Evolutionary conservation across 306 rosid species (phyloP).

Genomic region (Quercus agrifolia): DNA sequence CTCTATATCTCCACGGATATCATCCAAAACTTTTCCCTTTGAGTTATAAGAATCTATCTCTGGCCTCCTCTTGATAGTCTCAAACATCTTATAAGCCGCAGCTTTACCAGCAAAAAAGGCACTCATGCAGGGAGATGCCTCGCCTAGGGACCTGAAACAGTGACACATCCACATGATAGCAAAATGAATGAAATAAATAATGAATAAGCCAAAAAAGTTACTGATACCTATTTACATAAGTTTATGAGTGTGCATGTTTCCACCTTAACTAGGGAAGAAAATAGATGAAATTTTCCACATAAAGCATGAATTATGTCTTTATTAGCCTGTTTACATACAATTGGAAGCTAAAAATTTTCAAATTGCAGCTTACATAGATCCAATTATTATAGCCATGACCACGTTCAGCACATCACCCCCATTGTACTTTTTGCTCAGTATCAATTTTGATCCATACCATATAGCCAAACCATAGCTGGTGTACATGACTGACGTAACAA

Average conservation of each 20-base stretch:
- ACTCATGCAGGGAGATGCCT: constrained; percentile 47
- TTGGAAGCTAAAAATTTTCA: background rate
- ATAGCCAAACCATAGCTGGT: constrained; percentile 47
- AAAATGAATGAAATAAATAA: background rate
- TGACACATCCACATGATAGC: background rate
- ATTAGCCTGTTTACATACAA: no score
- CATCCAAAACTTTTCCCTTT: constrained; percentile 24
- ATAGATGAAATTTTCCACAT: no score
- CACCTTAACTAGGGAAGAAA: no score
- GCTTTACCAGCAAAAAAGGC: constrained; percentile 60
- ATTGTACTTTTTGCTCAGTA: constrained; percentile 52
- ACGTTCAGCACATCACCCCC: constrained; percentile 60
- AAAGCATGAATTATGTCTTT: no score
- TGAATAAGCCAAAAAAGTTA: background rate
- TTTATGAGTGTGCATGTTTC: no score
- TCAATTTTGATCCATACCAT: constrained; percentile 75
- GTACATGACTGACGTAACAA: constrained; percentile 39
- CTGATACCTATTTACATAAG: no score
- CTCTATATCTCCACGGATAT: constrained; percentile 23
- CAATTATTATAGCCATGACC: constrained; percentile 51
- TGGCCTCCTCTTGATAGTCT: constrained; percentile 45
- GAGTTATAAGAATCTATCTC: constrained; percentile 42
- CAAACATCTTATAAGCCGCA: constrained; percentile 56
- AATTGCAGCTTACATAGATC: constrained; percentile 53
- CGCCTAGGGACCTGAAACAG: constrained; percentile 45